These are phyloP conservation scores for Tillandsia leiboldiana DNA, from an alignment of 176 grass and related monocot genomes.

Conservation along the genomic window DNA sequence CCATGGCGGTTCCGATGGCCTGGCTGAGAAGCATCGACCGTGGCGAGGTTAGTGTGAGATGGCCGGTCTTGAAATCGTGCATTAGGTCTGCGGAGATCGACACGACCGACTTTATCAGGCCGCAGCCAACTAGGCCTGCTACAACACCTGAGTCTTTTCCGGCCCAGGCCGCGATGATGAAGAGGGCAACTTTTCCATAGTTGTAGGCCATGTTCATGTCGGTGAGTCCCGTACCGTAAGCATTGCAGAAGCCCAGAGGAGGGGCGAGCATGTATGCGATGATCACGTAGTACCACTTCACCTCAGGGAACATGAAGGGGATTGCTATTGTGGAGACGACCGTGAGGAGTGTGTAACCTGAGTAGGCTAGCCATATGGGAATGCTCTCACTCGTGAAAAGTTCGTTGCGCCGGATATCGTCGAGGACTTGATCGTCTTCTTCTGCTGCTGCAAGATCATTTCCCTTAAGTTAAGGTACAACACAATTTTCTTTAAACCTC, in stretches of 20 bases:
- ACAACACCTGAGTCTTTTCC: slow-evolving; percentile 84
- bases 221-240: slow-evolving; percentile 85
- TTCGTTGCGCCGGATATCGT: slow-evolving; percentile 58
- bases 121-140: slow-evolving; percentile 77
- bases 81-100: slow-evolving; percentile 89
- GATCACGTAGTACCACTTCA: slow-evolving; percentile 94
- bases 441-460: slow-evolving; percentile 29
- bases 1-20: slow-evolving; percentile 88
- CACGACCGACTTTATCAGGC: slow-evolving; percentile 84
- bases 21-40: slow-evolving; percentile 84
- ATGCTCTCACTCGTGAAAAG: slow-evolving; percentile 59
- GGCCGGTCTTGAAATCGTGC: slow-evolving; percentile 94
- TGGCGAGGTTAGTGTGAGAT: slow-evolving; percentile 90
- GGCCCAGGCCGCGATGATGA: slow-evolving; percentile 74
- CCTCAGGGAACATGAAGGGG: slow-evolving; percentile 75
- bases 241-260: slow-evolving; percentile 90
- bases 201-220: slow-evolving; percentile 99
- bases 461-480: neutral
- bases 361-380: slow-evolving; percentile 56
- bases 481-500: neutral
- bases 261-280: slow-evolving; percentile 84
- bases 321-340: slow-evolving; percentile 41
- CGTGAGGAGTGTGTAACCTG: slow-evolving; percentile 47
- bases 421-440: slow-evolving; percentile 33
- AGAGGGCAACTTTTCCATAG: slow-evolving; percentile 85